These are phyloP conservation scores for Magnaporthales sp. DNA, from an alignment of 2,329 filamentous ascomycete genomes.

Conservation along the genomic window DNA sequence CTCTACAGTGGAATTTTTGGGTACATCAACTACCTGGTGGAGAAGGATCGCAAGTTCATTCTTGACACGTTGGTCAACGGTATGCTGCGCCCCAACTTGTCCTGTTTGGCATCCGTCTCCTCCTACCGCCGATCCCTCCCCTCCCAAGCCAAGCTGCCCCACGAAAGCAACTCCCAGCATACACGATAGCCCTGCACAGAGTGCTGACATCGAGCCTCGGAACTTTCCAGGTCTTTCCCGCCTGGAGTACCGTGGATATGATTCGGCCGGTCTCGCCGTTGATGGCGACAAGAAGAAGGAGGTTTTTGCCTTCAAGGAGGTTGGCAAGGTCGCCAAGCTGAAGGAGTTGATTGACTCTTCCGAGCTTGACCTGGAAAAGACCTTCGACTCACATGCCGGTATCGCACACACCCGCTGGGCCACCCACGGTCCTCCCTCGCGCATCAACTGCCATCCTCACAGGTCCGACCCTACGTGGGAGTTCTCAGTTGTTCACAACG, in stretches of 20 bases:
- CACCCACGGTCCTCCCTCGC: conserved; percentile 90
- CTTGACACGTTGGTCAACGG: conserved; percentile 94
- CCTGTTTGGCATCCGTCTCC: not conserved
- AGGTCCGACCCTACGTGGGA: conserved; percentile 92
- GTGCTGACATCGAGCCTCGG: conserved; percentile 15
- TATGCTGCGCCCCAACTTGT: conserved; percentile 32
- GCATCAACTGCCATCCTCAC: conserved; percentile 96
- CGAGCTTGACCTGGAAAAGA: conserved; percentile 78
- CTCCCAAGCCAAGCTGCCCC: not conserved
- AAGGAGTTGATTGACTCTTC: conserved; percentile 83
- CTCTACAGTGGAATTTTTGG: conserved; percentile 78
- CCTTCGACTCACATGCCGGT: conserved; percentile 95
- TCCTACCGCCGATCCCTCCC: not conserved
- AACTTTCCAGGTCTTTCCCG: conserved; percentile 66
- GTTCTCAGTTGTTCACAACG: conserved; percentile 97
- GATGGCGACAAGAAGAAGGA: conserved; percentile 99
- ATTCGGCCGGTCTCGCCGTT: conserved; percentile 90
- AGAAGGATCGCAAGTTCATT: conserved; percentile 97
- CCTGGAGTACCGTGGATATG: conserved; percentile 97
- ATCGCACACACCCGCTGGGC: conserved; percentile 99
- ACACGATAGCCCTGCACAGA: not conserved
- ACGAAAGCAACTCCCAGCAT: not conserved
- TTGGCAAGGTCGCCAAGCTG: conserved; percentile 96
- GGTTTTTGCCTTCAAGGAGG: conserved; percentile 96
- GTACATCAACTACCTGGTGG: conserved; percentile 98